phyloP scores from a whole-genome alignment of 331 rosid genomes.

The Cucumis variabilis region DNA sequence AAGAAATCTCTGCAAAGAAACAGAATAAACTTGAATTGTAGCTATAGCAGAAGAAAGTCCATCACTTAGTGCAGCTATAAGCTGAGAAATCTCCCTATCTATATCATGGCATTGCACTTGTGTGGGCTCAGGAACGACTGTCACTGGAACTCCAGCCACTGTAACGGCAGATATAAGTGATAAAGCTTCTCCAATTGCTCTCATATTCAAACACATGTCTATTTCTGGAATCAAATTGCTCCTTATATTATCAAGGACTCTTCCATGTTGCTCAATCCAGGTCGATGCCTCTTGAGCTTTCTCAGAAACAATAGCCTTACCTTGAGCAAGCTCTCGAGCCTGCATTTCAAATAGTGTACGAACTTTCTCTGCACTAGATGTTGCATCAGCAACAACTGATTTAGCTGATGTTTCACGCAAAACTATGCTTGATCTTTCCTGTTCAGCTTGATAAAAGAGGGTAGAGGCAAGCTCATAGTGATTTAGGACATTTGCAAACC shows the following conservation, averaged over 20 bases:
- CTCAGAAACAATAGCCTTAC: conserved; percentile 76
- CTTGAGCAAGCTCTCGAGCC: conserved; percentile 87
- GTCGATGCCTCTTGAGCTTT: conserved; percentile 92
- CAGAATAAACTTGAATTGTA: conserved; percentile 77
- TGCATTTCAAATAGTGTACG: conserved; percentile 80
- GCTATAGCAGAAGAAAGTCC: conserved; percentile 74
- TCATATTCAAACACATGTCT: conserved; percentile 53
- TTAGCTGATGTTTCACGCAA: conserved; percentile 84
- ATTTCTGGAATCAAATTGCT: conserved; percentile 75
- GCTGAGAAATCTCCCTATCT: conserved; percentile 86
- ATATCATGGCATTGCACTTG: conserved; percentile 94
- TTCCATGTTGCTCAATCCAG: conserved; percentile 97
- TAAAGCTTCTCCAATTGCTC: conserved; percentile 63
- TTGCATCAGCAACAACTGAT: conserved; percentile 87
- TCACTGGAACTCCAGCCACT: conserved; percentile 90
- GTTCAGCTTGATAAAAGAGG: conserved; percentile 79
- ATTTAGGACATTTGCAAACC: conserved; percentile 75
- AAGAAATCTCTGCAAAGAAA: conserved; percentile 87
- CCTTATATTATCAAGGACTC: conserved; percentile 83
- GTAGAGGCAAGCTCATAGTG: conserved; percentile 75
- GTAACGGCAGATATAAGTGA: conserved; percentile 90
- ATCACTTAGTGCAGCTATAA: conserved; percentile 71
- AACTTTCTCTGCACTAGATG: conserved; percentile 70
- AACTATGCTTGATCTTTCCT: conserved; percentile 78
- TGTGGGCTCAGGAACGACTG: conserved; percentile 98